Evolutionary conservation across 2,329 filamentous ascomycete genomes (phyloP), one percentile per base, ranked within the genome.

Genomic region (Epichloe glyceriae): DNA sequence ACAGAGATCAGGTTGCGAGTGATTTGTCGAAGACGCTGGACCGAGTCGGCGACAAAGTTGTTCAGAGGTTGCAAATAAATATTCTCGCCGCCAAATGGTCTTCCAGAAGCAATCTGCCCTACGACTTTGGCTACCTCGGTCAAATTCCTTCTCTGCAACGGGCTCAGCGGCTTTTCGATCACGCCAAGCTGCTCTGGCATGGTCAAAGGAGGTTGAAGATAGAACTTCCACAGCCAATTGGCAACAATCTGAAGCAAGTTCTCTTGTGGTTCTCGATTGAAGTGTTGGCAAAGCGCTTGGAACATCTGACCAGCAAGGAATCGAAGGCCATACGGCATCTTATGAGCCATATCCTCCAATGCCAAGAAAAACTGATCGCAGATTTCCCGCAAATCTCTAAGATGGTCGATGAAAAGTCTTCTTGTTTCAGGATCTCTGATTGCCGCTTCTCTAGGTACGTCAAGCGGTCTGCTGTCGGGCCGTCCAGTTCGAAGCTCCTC

Each of bases 21-120:
- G 43, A 93, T 88, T 12, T 85, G 78, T 34, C 80, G 78, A 52
- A 96, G 74, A 22, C 90, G 79, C 58, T 88, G 83, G 46, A 95
- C 83, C 0, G 90, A 90, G 54, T 96, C 88, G 17, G 78, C 81
- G 45, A 98, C 77, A 64, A 95, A 97, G 46, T 83, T 87, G 66
- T 98, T 98, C 40, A 98, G 76, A 1, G 93, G 93, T 61, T 97
- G 90, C 6, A 98, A 75, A 64, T 97, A 97, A 54, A 97, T 83
- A 61, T 97, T 95, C 52, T 97, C 93, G 2, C 87, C 86, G 12
- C 90, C 90, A 67, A 98, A 98, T 0, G 91, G 78, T 55, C 88
- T 82, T 1, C 91, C 91, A n/a, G 83, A 83, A 14, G 86, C 86
- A 48, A 95, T 83, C 67, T 98, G 94, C 34, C 87, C 77, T 12